Evolutionary conservation across 257 asterid species (phyloP), one percentile per base, ranked within the genome.

Genomic region (Petunia secreta): DNA sequence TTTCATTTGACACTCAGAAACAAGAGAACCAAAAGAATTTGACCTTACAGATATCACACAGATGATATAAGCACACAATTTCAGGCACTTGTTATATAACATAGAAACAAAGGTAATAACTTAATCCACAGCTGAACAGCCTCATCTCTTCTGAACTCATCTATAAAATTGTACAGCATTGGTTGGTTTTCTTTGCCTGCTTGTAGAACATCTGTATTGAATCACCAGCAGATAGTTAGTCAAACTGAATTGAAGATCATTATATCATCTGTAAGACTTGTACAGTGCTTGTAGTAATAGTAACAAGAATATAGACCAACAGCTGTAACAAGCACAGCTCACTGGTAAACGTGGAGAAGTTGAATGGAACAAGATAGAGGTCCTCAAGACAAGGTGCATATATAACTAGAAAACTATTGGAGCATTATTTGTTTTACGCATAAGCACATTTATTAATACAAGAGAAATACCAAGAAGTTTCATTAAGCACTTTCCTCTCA

Each of bases 171-270:
- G 97, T 89, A 84, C 98, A 93, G 67, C 98, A 94, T 74, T 86
- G 90, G 65, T 94, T 94, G 69, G 98, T 91, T 87, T 93, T 94
- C 96, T 94, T 94, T 38, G 97, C 98, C 82, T 91, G 97, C 89
- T 94, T 94, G 93, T 90, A 90, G 55, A 94, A 92, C 95, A 90
- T 90, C 98, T 94, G 95, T 86, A 76, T 37, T 79, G 78, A 80
- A 76, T 64, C 79, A 62, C 53, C 40, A 8, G 8, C 60, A 71
- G 77, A 6, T 25, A 48, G 50, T 5, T 10, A 71, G 60, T 52
- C 2, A 1, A 48, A 25, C 5, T 34, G 2, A 11, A 1, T 48
- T 8, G 16, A 71, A 59, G 25, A 8, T 5, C 43, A 5, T 16
- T 25, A 25, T 9, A 2, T 71, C 1, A 71, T 10, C 6, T 48